phyloP scores from a whole-genome alignment of 2,329 filamentous ascomycete genomes.

The Colletotrichum aenigma region DNA sequence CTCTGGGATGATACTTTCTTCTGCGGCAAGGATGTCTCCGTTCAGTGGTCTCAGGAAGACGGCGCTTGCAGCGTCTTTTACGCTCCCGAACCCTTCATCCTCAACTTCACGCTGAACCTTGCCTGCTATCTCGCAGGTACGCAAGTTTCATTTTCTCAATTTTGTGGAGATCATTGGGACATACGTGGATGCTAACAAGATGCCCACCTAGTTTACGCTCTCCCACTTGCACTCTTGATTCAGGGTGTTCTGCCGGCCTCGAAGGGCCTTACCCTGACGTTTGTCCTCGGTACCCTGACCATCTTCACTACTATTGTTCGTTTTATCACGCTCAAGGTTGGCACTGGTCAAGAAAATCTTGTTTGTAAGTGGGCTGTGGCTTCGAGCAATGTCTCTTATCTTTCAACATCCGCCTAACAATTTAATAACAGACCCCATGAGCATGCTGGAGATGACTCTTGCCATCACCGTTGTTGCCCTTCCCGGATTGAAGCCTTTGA shows the following conservation, averaged over 20 bases:
- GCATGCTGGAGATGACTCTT: conserved; percentile 26
- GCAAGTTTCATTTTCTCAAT: not conserved
- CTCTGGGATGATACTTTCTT: conserved; percentile 39
- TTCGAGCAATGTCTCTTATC: fast-evolving
- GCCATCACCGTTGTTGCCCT: conserved; percentile 26
- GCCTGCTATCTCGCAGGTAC: conserved; percentile 35
- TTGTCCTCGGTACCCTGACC: conserved; percentile 27
- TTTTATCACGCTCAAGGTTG: conserved; percentile 26
- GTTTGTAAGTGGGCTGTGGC: conserved; percentile 23
- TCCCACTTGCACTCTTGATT: conserved; percentile 32
- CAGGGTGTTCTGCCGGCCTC: conserved; percentile 26
- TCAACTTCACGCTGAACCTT: conserved; percentile 37
- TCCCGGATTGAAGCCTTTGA: conserved; percentile 26
- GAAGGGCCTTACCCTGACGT: conserved; percentile 25
- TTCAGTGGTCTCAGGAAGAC: conserved; percentile 39
- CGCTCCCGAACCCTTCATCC: conserved; percentile 34
- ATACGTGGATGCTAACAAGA: not conserved
- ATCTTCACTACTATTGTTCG: conserved; percentile 28
- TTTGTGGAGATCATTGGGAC: not conserved
- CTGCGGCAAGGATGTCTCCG: conserved; percentile 34
- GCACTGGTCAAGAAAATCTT: conserved; percentile 28
- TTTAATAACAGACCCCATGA: conserved; percentile 19
- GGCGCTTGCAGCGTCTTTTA: conserved; percentile 39
- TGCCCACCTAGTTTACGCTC: conserved; percentile 29
- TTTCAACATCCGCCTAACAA: not conserved